These are phyloP conservation scores for Licmophora abbreviata DNA, from an alignment of 108 stramenopile species.

Conservation along the genomic window DNA sequence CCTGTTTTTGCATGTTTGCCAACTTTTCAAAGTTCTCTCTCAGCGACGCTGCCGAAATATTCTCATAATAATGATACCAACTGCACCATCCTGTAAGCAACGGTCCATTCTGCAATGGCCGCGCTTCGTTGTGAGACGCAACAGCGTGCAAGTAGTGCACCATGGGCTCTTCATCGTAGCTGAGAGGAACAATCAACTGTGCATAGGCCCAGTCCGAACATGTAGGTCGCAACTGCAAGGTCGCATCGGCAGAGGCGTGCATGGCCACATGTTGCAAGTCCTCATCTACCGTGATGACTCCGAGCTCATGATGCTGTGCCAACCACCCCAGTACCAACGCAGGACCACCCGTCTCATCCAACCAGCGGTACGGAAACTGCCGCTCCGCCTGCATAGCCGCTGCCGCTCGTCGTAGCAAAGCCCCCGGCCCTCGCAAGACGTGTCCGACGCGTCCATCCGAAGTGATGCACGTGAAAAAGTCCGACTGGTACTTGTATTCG, in stretches of 20 bases:
- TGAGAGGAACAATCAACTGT: slow-evolving; percentile 58
- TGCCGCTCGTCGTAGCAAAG: slow-evolving; percentile 1
- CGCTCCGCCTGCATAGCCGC: slow-evolving; percentile 14
- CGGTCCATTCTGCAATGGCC: slow-evolving; percentile 60
- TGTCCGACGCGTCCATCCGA: slow-evolving; percentile 26
- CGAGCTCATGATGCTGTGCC: slow-evolving; percentile 77
- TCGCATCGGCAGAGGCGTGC: slow-evolving; percentile 63
- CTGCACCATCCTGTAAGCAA: slow-evolving; percentile 86
- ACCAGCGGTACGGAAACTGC: slow-evolving; percentile 15
- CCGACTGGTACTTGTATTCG: slow-evolving; percentile 78
- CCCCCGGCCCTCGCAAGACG: not conserved
- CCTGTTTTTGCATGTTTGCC: slow-evolving; percentile 33
- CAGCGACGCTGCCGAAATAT: slow-evolving; percentile 73
- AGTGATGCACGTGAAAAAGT: slow-evolving; percentile 77
- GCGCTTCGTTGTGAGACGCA: slow-evolving; percentile 65
- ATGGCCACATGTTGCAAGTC: slow-evolving; percentile 40
- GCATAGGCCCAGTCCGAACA: slow-evolving; percentile 79
- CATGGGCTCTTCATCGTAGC: slow-evolving; percentile 86
- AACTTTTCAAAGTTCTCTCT: slow-evolving; percentile 63
- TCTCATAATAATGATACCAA: slow-evolving; percentile 91
- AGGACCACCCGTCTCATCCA: slow-evolving; percentile 82
- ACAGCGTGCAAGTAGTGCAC: slow-evolving; percentile 73
- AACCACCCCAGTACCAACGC: slow-evolving; percentile 82
- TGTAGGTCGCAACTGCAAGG: slow-evolving; percentile 13
- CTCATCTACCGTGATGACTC: slow-evolving; percentile 57